Percentiles rank a stretch among this genome's conserved stretches.
phyloP scores from a whole-genome alignment of 2,329 filamentous ascomycete species.

The Claviceps cyperi region DNA sequence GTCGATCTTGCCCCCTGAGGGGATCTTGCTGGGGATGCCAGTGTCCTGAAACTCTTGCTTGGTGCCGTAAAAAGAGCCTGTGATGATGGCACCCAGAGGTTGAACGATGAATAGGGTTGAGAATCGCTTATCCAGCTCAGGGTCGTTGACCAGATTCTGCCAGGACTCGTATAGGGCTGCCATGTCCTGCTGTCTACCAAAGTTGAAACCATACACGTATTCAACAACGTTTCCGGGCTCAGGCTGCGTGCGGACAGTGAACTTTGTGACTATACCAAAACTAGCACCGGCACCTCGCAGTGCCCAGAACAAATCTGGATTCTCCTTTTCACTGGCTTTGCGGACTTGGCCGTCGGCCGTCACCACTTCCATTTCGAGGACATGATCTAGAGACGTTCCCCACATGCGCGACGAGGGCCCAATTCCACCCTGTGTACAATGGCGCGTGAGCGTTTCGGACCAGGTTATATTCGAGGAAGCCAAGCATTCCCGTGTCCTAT shows the following conservation, averaged over 20 bases:
- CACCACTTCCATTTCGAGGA: constrained; percentile 40
- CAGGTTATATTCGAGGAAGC: background rate
- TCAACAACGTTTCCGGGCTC: constrained; percentile 42
- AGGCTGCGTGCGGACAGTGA: constrained; percentile 39
- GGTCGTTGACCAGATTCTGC: constrained; percentile 41
- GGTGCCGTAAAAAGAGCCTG: constrained; percentile 47
- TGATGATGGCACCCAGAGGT: constrained; percentile 39
- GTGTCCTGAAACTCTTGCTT: constrained; percentile 37
- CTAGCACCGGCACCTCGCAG: constrained; percentile 41
- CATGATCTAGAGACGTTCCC: constrained; percentile 40
- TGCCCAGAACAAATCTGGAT: constrained; percentile 41
- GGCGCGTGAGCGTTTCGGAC: background rate
- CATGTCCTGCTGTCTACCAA: constrained; percentile 32
- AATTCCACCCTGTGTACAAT: constrained; percentile 32
- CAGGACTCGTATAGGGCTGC: constrained; percentile 38
- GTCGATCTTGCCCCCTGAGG: constrained; percentile 23
- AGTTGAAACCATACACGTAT: constrained; percentile 40
- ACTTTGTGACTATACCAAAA: constrained; percentile 43
- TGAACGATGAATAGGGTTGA: constrained; percentile 40
- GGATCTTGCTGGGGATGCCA: constrained; percentile 34
- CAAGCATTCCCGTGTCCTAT: background rate
- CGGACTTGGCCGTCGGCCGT: constrained; percentile 38
- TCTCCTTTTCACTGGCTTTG: constrained; percentile 30
- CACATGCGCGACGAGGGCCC: constrained; percentile 46
- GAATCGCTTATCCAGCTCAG: constrained; percentile 42